Evolutionary conservation across 1,139 yeast species (phyloP), one percentile per base, ranked within the genome.

Genomic region (Lodderomyces elongisporus): DNA sequence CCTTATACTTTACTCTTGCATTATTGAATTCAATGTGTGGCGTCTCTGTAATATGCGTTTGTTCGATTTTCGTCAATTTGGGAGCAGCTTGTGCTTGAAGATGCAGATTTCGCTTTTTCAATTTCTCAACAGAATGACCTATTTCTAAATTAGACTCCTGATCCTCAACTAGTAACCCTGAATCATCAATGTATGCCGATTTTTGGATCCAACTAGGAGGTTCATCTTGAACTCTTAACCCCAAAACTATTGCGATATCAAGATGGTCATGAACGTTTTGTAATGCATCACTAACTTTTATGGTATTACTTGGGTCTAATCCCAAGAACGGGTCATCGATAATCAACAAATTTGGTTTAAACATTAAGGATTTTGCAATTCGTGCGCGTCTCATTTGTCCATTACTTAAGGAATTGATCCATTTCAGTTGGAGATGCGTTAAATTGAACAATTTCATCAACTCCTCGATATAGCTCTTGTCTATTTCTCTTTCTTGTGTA

Each of bases 291-390:
- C 87, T 74, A 7, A 91, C 85, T 14, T 71, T 59, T 2, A 58
- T 43, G 0, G 88, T 67, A 14, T 93, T 88, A 0, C 58, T 54
- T 0, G 95, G 94, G 49, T 91, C 98, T 18, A 91, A 63, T 0
- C 98, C 98, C 30, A 91, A 60, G 49, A 87, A 88, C 6, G 96
- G 96, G 47, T 91, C 97, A 54, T 91, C 97, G 13, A 91, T 69
- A 8, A 89, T 54, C 37, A 88, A 60, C 17, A 88, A 46, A 27
- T 66, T 65, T 0, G 96, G 96, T 31, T 73, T 63, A 35, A 66
- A 63, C 34, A 87, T 68, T 34, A 91, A 51, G 0, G 89, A 76
- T 41, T 74, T 72, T 0, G 96, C 97, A 20, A 91, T 63, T 40
- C 96, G 67, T 0, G 96, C 95, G 32, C 98, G 66, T 45, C 98